Conservation (phyloP, 345 rosid species). For the Hibiscus trionum region DNA sequence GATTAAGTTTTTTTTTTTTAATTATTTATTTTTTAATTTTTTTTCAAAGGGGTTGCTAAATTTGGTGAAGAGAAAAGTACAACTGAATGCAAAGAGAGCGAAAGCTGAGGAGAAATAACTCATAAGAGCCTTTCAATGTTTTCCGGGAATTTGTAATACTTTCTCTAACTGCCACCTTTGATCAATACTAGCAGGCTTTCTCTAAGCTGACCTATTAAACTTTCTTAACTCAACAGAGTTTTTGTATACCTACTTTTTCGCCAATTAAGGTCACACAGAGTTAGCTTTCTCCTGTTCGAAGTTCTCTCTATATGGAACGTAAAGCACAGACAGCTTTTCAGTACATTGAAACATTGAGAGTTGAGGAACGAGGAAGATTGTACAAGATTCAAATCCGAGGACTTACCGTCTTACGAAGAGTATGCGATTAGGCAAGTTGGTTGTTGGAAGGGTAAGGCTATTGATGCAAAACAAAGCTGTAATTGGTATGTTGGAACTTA, state of each 20-base stretch:
- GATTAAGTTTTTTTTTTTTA: neutral
- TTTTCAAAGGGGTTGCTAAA: conserved; percentile 14
- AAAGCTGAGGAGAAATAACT: conserved; percentile 28
- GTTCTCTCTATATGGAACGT: too few relatives aligned
- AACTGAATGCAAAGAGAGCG: conserved; percentile 20
- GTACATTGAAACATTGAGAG: too few relatives aligned
- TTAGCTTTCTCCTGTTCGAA: neutral
- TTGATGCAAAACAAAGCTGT: neutral
- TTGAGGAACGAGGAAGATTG: too few relatives aligned
- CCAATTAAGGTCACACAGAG: neutral
- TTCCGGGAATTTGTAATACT: conserved; percentile 9
- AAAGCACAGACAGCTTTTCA: too few relatives aligned
- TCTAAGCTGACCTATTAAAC: too few relatives aligned
- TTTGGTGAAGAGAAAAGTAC: conserved; percentile 24
- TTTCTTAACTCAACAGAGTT: too few relatives aligned
- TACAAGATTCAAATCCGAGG: too few relatives aligned
- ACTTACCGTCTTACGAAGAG: too few relatives aligned
- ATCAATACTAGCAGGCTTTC: neutral
- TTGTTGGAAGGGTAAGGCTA: neutral
- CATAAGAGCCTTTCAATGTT: conserved; percentile 17
- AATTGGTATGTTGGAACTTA: neutral
- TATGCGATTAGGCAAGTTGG: neutral
- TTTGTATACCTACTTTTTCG: too few relatives aligned
- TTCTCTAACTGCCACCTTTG: neutral
- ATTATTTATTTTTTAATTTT: neutral